A percentile compares a stretch with the other conserved stretches of the same genome.
Conservation (phyloP, 2,329 filamentous ascomycete genomes). For the Bertia moriformis region DNA sequence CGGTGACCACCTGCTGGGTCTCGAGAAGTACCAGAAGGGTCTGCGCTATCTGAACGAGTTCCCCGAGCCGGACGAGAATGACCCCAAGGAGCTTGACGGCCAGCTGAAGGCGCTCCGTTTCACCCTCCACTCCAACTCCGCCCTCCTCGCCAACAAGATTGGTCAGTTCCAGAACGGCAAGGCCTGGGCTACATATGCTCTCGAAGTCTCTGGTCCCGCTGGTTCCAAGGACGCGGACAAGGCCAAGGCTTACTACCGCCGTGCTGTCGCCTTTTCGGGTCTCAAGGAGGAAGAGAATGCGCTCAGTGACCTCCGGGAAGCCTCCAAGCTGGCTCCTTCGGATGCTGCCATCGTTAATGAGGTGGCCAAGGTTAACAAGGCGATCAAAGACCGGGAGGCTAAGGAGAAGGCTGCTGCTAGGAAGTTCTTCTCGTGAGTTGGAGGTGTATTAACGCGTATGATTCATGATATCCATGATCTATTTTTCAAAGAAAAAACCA, state of each 20-base stretch:
- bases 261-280: constrained; percentile 59
- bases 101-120: constrained; percentile 66
- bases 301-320: constrained; percentile 60
- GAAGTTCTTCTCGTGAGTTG: constrained; percentile 73
- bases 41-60: constrained; percentile 80
- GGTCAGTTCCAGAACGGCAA: constrained; percentile 56
- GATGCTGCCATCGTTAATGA: constrained; percentile 67
- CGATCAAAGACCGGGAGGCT: constrained; percentile 54
- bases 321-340: constrained; percentile 57
- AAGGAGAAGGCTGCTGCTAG: constrained; percentile 88
- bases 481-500: no score
- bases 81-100: constrained; percentile 50
- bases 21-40: constrained; percentile 91
- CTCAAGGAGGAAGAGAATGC: constrained; percentile 77
- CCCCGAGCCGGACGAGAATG: constrained; percentile 47
- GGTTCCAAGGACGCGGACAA: constrained; percentile 59
- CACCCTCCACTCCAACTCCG: constrained; percentile 75
- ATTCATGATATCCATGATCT: not conserved
- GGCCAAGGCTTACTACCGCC: constrained; percentile 79
- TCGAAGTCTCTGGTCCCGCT: constrained; percentile 37
- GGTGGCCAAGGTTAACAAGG: constrained; percentile 64
- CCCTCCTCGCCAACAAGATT: constrained; percentile 73
- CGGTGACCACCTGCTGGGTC: constrained; percentile 51
- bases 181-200: constrained; percentile 56
- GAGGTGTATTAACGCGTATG: not conserved